phyloP scores from a whole-genome alignment of 2,329 filamentous ascomycete species.

The Neopestalotiopsis sp. region DNA sequence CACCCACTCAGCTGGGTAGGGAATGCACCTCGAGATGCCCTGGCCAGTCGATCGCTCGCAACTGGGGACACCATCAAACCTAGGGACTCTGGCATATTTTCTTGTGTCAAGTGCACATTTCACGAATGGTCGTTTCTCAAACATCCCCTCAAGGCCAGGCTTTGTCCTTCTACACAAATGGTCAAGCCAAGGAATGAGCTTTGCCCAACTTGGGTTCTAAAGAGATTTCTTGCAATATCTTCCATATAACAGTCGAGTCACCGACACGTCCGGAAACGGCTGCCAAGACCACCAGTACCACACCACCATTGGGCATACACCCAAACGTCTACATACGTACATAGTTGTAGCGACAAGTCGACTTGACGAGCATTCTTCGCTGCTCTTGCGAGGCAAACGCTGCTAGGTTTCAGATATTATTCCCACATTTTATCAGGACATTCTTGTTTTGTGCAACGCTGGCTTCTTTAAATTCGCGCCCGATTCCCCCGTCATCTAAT shows the following conservation, averaged over 20 bases:
- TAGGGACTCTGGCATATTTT: background rate
- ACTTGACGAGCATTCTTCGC: too few species aligned
- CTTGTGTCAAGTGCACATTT: background rate
- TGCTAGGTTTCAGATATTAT: too few species aligned
- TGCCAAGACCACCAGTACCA: slow-evolving; percentile 5
- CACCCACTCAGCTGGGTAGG: slow-evolving; percentile 16
- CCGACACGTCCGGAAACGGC: slow-evolving; percentile 8
- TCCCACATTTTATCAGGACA: too few species aligned
- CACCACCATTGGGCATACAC: background rate
- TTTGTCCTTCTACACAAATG: too few species aligned
- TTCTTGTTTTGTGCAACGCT: too few species aligned
- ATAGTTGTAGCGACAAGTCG: background rate
- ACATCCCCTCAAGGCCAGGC: too few species aligned
- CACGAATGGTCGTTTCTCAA: background rate
- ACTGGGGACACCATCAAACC: slow-evolving; percentile 14
- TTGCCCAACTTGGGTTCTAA: too few species aligned
- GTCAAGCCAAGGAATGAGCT: too few species aligned
- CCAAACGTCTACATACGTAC: background rate
- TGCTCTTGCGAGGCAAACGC: too few species aligned
- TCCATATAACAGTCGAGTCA: background rate
- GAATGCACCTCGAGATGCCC: background rate
- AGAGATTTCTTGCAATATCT: background rate
- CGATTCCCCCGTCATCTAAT: too few species aligned
- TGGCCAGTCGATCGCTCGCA: slow-evolving; percentile 14
- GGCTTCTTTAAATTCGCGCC: too few species aligned